Percentiles rank a stretch among this genome's conserved stretches.
phyloP scores from a whole-genome alignment of 2,329 filamentous ascomycete species.

The Arthroderma uncinatum region DNA sequence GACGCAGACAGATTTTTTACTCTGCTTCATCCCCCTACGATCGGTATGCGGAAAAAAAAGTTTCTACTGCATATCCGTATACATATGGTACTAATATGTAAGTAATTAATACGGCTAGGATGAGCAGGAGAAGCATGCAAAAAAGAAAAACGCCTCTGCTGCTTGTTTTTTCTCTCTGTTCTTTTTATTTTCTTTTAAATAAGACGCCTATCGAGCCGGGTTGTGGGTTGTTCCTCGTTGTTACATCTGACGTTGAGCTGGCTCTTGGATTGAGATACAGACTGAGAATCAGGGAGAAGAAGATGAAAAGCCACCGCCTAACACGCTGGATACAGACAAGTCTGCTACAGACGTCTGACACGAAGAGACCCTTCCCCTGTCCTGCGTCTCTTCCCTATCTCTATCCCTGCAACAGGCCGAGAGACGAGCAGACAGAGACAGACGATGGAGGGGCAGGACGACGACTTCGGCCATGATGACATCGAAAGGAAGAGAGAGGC shows the following conservation, averaged over 20 bases:
- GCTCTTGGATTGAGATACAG: conserved; percentile 1
- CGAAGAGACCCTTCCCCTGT: not conserved
- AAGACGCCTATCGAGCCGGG: not conserved
- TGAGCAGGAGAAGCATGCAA: conserved; percentile 9
- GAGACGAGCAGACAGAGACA: too few relatives aligned
- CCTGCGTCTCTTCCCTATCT: not conserved
- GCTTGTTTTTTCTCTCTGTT: not conserved
- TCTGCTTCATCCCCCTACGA: not conserved
- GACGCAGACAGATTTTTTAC: not conserved
- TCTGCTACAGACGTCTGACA: not conserved
- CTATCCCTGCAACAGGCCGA: not conserved
- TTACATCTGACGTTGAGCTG: conserved; percentile 5
- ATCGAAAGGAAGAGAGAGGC: not conserved
- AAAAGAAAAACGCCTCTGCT: conserved; percentile 7
- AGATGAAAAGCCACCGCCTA: not conserved
- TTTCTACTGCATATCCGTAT: conserved; percentile 3
- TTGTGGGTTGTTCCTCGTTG: not conserved
- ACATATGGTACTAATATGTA: conserved; percentile 5
- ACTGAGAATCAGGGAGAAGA: not conserved
- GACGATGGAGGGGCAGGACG: not conserved
- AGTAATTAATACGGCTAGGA: conserved; percentile 3
- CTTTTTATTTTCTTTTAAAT: not conserved
- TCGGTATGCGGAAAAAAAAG: too few relatives aligned
- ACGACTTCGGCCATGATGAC: not conserved
- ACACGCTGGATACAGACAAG: too few relatives aligned